Base-by-base conservation (phyloP, 441 rosid genomes). In the Macaranga tanarius region DNA sequence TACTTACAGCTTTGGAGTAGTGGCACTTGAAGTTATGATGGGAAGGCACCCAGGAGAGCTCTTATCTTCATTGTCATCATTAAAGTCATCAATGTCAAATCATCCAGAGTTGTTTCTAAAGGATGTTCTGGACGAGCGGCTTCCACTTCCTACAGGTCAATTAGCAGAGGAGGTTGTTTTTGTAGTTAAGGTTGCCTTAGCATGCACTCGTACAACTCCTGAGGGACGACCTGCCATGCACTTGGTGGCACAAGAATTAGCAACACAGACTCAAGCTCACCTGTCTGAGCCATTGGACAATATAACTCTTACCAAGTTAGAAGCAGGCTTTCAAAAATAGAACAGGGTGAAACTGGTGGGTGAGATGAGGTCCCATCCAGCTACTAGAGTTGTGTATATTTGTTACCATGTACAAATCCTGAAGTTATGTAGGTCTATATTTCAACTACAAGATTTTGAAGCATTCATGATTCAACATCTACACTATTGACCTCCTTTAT, bases 21-120 rank as follows among this genome's bases (percentile, higher is more conserved):
- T 89, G 69, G 76, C 85, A 20, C 31, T 87, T 23, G 93, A 89
- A 70, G 81, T 80, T 1, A 82, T 89, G 88, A 85, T 84, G 88
- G 94, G 92, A 67, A 85, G 67, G 80, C 94, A 89, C 44, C 94
- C 94, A 0, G 88, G 94, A 55, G 89, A 86, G 56, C 79, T 86
- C 34, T 45, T 87, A 60, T 47, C 81, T 38, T 85, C 88, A 64
- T 15, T 77, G 4, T 62, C 72, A 52, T 70, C 62, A 11, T 50
- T 69, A 2, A 31, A 57, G 54, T 17, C 75, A 1, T 44, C 80
- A 13, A 50, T 50, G 51, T 45, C 81, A 1, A 70, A 72, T 15
- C 75, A 75, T 54, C 26, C 52, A 0, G 79, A 79, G 63, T 40
- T 86, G 44, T 71, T 75, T 26, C 59, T 89, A 0, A 75, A 87